Percentiles rank a stretch among this genome's conserved stretches.
phyloP scores from a whole-genome alignment of 2,329 filamentous ascomycete species.

The Xenoacremonium recifei region DNA sequence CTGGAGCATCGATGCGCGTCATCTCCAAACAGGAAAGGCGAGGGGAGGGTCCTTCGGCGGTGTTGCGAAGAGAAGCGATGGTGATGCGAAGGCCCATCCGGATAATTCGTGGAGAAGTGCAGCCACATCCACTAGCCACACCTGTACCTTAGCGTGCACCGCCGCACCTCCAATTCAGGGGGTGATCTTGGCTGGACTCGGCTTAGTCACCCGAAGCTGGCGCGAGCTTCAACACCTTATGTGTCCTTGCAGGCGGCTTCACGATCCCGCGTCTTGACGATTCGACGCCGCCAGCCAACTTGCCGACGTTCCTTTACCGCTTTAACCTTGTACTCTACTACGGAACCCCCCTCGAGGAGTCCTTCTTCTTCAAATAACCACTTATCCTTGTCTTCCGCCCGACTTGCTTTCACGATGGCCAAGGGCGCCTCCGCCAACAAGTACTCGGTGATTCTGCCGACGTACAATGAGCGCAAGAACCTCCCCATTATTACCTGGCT shows the following conservation, averaged over 20 bases:
- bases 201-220: conserved; percentile 10
- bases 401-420: conserved; percentile 41
- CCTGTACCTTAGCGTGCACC: not conserved
- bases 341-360: not conserved
- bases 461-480: conserved; percentile 97
- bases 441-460: conserved; percentile 96
- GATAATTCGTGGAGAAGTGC: not conserved
- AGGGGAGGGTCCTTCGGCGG: not conserved
- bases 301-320: conserved; percentile 23
- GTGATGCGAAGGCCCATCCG: no score
- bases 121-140: not conserved
- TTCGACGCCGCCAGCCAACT: conserved; percentile 23
- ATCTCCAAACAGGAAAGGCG: not conserved
- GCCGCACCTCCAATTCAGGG: conserved; percentile 18
- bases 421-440: conserved; percentile 57
- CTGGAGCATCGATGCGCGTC: conserved; percentile 8
- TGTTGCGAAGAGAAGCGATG: not conserved
- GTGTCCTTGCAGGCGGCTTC: conserved; percentile 25
- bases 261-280: conserved; percentile 17
- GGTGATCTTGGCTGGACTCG: conserved; percentile 6
- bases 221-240: conserved; percentile 15
- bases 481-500: conserved; percentile 95
- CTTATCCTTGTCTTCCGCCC: conserved; percentile 4
- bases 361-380: conserved; percentile 3
- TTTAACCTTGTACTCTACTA: conserved; percentile 1